Evolutionary conservation across 495 filamentous ascomycete genomes (phyloP).

Genomic region (Hypomontagnella monticulosa): DNA sequence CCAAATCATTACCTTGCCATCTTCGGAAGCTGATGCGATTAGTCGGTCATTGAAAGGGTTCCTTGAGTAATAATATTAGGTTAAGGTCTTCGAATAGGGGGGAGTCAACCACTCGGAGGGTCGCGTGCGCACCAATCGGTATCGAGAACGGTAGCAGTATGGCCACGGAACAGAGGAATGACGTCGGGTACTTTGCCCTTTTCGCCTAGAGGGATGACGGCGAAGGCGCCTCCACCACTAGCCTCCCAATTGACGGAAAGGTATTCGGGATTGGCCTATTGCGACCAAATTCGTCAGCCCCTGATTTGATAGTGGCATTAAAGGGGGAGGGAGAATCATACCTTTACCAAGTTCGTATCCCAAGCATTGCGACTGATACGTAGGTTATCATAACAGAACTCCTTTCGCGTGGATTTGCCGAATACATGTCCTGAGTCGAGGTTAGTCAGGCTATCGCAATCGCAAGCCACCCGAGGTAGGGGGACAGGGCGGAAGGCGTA

Average conservation of each 20-base stretch:
- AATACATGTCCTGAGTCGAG: conserved; percentile 86
- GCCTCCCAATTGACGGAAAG: conserved; percentile 98
- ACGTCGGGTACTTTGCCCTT: conserved; percentile 89
- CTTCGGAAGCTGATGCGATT: conserved; percentile 93
- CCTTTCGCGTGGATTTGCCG: conserved; percentile 91
- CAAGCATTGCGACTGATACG: conserved; percentile 95
- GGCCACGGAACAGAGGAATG: conserved; percentile 93
- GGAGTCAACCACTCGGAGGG: conserved; percentile 37
- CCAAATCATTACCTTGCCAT: conserved; percentile 97
- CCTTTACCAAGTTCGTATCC: conserved; percentile 98
- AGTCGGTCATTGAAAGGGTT: conserved; percentile 94
- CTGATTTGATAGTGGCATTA: conserved; percentile 5
- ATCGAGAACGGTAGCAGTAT: conserved; percentile 94
- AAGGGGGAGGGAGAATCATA: conserved; percentile 49
- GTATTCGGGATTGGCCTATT: conserved; percentile 91
- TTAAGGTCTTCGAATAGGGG: conserved; percentile 45
- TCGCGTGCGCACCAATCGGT: conserved; percentile 85
- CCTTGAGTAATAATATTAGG: conserved; percentile 61
- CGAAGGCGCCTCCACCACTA: conserved; percentile 95
- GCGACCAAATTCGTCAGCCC: conserved; percentile 42
- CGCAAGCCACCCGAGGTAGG: conserved; percentile 43
- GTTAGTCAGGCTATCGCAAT: conserved; percentile 43
- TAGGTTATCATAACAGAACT: conserved; percentile 94
- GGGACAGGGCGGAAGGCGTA: conserved; percentile 61
- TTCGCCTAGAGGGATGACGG: conserved; percentile 91